Conservation (phyloP, 805 yeast genomes). For the Wilhelminamyces savonicus region DNA sequence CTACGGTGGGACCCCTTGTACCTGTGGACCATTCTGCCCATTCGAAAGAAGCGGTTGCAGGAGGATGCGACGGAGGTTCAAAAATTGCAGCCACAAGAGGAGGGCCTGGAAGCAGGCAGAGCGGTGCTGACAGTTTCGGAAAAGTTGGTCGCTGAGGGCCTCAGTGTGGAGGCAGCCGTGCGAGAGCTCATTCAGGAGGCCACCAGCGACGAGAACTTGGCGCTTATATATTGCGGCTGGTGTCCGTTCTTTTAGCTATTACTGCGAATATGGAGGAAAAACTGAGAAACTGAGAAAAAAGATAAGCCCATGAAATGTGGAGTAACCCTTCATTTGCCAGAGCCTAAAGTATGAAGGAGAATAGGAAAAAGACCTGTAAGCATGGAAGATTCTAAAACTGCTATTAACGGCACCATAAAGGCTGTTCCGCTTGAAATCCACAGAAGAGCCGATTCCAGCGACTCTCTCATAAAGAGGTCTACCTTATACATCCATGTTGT, state of each 20-base stretch:
- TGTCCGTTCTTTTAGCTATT: constrained; percentile 54
- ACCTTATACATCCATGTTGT: no score
- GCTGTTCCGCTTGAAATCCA: no score
- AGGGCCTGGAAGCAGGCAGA: constrained; percentile 68
- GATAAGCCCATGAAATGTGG: no score
- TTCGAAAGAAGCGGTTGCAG: constrained; percentile 52
- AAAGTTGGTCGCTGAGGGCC: constrained; percentile 58
- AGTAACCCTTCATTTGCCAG: neutral
- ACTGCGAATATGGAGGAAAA: neutral
- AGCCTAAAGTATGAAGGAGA: no score
- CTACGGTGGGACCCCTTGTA: constrained; percentile 89
- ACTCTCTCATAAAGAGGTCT: no score
- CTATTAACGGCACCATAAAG: no score
- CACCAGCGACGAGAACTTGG: constrained; percentile 56
- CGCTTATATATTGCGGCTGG: constrained; percentile 81
- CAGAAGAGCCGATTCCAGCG: no score
- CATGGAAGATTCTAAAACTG: no score
- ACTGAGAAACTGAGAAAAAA: no score
- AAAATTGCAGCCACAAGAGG: constrained; percentile 19
- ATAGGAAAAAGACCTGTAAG: no score
- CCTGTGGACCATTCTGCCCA: constrained; percentile 83
- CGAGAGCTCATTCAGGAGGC: constrained; percentile 79
- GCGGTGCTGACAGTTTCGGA: constrained; percentile 70
- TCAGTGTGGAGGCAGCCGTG: constrained; percentile 80
- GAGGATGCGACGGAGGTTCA: constrained; percentile 20